Conservation (phyloP, 2,329 filamentous ascomycete species). For the Chrysoporthe austroafricana region DNA sequence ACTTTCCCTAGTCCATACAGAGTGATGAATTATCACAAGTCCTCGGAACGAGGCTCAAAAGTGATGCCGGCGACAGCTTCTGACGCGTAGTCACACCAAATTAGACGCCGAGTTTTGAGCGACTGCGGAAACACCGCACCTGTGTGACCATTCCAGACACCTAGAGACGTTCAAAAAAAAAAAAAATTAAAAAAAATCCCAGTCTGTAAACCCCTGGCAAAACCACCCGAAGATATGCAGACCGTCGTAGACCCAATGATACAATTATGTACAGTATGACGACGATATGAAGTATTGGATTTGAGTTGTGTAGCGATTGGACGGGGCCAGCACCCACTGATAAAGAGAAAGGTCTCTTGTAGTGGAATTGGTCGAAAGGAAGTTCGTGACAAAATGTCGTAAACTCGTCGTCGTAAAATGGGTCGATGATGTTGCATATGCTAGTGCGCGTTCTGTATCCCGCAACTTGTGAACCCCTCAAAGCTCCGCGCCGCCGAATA, state of each 20-base stretch:
- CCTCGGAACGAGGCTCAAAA: neutral
- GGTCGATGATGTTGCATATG: slow-evolving; percentile 22
- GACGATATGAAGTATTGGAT: slow-evolving; percentile 15
- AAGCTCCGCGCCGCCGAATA: slow-evolving; percentile 14
- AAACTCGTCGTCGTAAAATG: slow-evolving; percentile 25
- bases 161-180: slow-evolving; percentile 7
- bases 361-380: slow-evolving; percentile 21
- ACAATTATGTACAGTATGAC: slow-evolving; percentile 18
- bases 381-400: slow-evolving; percentile 26
- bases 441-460: slow-evolving; percentile 21
- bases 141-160: slow-evolving; percentile 20
- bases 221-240: slow-evolving; percentile 15
- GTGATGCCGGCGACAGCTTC: neutral
- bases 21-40: neutral
- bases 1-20: slow-evolving; percentile 4
- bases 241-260: slow-evolving; percentile 5
- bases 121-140: slow-evolving; percentile 2
- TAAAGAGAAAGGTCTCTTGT: slow-evolving; percentile 17
- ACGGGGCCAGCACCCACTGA: slow-evolving; percentile 12
- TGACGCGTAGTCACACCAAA: neutral
- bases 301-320: slow-evolving; percentile 20
- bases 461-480: slow-evolving; percentile 10
- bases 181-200: neutral
- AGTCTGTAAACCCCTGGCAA: neutral
- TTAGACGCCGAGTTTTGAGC: slow-evolving; percentile 12